Evolutionary conservation across 371 early-diverging fungal genomes (phyloP), one percentile per base, ranked within the genome.

Genomic region (Saksenaea vasiformis): DNA sequence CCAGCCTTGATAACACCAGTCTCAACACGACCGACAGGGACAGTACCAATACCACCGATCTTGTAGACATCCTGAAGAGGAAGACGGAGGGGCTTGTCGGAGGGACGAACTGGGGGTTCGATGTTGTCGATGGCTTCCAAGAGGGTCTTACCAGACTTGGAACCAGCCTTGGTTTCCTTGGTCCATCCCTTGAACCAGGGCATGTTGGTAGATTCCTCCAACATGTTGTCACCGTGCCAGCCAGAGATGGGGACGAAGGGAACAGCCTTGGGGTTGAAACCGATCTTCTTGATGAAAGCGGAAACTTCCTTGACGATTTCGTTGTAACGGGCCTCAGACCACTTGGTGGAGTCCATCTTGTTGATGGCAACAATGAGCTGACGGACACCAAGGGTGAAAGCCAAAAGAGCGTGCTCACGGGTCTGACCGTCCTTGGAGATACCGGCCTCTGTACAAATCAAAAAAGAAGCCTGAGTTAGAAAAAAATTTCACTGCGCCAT

Each of bases 391-490:
- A 96, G 92, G 85, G 95, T 94, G 93, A 89, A 93, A 66, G 98
- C 96, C 58, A 99, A 91, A 71, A 97, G 90, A 70, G 99, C 96
- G 93, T 99, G 99, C 89, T 99, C 98, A 87, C 98, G 96, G 84
- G 99, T 99, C 86, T 98, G 99, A 70, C 99, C 99, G 77, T 95
- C 95, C 81, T 95, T 95, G 90, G 95, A 94, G 79, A 96, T 95
- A 94, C 98, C 99, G 80, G 97, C 94, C 84, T 47, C 26, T 27
- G 34, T 8, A 58, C 34, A 37, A 39, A 26, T 31, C 31, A 31
- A 31, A 31, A 31, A 31, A 31, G 15, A 22, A 31, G 27, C n/a
- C 14, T 54, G 15, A 22, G 27, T 15, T 22, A 31, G 8, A 41
- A 58, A 19, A 36, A 10, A 41, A 15, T 39, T 22, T 22, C 10